A percentile compares a stretch with the other conserved stretches of the same genome.
Evolutionary conservation across 2,329 filamentous ascomycete species (phyloP).

Genomic region (Bipolaris gigantea): DNA sequence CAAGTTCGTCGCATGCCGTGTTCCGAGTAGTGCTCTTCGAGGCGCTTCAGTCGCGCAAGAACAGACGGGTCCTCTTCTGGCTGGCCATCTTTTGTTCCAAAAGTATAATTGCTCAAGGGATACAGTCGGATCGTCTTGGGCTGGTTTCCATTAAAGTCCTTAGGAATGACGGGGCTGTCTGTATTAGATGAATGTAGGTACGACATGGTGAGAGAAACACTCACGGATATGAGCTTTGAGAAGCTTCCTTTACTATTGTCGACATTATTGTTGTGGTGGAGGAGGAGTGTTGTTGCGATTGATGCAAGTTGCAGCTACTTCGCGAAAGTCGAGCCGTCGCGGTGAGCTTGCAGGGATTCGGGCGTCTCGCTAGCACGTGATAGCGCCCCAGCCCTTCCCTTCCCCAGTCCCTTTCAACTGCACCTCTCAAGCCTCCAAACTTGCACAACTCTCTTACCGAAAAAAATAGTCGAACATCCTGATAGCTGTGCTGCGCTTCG

Average conservation of each 20-base stretch:
- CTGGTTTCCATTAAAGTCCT: constrained; percentile 86
- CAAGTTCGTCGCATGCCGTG: constrained; percentile 97
- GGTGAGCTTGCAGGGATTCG: constrained; percentile 13
- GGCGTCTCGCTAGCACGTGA: constrained; percentile 13
- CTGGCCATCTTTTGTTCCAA: constrained; percentile 97
- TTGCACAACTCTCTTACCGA: not conserved
- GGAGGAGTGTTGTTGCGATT: constrained; percentile 4
- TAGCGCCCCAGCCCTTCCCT: not conserved
- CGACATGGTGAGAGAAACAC: constrained; percentile 18
- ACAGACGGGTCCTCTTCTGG: constrained; percentile 97
- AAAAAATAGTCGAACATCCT: not conserved
- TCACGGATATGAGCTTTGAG: constrained; percentile 74
- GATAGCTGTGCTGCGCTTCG: not conserved
- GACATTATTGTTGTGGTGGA: constrained; percentile 62
- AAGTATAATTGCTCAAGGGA: constrained; percentile 97
- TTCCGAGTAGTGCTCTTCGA: constrained; percentile 91
- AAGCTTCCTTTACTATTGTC: constrained; percentile 73
- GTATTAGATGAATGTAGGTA: not conserved
- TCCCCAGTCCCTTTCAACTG: not conserved
- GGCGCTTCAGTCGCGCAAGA: constrained; percentile 82
- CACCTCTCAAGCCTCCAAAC: not conserved
- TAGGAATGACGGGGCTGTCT: constrained; percentile 71
- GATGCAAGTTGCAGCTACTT: constrained; percentile 10
- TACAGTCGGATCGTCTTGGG: constrained; percentile 87
- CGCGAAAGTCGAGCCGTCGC: constrained; percentile 18